Evolutionary conservation across 768 basidiomycete genomes (phyloP).

Genomic region (Amanita thiersii): DNA sequence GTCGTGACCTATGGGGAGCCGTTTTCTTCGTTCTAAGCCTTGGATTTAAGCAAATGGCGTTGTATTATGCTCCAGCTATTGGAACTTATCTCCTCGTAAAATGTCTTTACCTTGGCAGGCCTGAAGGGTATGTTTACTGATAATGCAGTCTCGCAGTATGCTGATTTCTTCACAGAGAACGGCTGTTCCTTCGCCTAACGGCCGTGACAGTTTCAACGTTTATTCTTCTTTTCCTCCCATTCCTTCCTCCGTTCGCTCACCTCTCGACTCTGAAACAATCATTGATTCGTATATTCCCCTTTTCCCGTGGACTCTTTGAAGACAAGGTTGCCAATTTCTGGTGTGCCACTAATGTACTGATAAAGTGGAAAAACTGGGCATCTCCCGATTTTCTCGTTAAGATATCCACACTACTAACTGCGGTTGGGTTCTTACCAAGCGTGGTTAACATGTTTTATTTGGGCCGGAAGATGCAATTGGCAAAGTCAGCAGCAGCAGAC

Average conservation of each 20-base stretch:
- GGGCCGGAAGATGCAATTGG: conserved; percentile 21
- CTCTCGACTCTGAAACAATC: conserved; percentile 46
- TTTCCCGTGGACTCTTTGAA: conserved; percentile 84
- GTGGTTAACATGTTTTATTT: conserved; percentile 36
- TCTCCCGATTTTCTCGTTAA: conserved; percentile 44
- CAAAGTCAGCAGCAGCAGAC: neutral
- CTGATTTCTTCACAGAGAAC: conserved; percentile 18
- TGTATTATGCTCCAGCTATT: conserved; percentile 92
- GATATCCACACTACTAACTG: conserved; percentile 59
- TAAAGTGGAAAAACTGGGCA: conserved; percentile 74
- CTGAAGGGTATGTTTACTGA: conserved; percentile 47
- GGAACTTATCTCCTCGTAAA: conserved; percentile 87
- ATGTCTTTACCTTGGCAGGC: conserved; percentile 73
- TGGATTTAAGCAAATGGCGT: conserved; percentile 92
- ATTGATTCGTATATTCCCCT: conserved; percentile 82
- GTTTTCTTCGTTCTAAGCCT: conserved; percentile 78
- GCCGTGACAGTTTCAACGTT: conserved; percentile 56
- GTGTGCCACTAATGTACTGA: conserved; percentile 84
- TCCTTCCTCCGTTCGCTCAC: conserved; percentile 61
- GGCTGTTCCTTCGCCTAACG: conserved; percentile 61
- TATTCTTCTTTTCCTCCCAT: conserved; percentile 67
- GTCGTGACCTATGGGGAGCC: conserved; percentile 68
- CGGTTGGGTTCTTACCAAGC: conserved; percentile 60
- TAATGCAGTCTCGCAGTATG: neutral
- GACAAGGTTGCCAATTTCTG: conserved; percentile 98